These are phyloP conservation scores for Colletotrichum gloeosporioides DNA, from an alignment of 2,329 filamentous ascomycete species.

Conservation along the genomic window DNA sequence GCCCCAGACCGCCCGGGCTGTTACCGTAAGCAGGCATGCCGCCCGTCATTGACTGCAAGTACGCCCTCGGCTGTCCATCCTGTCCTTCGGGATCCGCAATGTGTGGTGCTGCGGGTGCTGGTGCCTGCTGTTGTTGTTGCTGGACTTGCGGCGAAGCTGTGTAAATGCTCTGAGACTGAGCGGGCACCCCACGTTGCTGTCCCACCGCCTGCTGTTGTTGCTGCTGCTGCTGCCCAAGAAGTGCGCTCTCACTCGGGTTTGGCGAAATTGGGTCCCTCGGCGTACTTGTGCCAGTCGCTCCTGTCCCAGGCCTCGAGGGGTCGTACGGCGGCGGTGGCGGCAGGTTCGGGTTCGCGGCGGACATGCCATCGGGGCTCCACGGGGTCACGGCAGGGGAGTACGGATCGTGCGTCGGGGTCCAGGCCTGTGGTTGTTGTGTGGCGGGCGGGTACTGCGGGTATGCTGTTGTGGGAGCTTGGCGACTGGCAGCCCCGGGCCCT, in stretches of 20 bases:
- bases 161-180: not conserved
- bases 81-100: not conserved
- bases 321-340: slow-evolving; percentile 23
- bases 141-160: not conserved
- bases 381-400: slow-evolving; percentile 1
- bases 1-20: slow-evolving; percentile 6
- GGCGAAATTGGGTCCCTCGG: slow-evolving; percentile 1
- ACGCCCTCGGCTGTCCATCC: not conserved
- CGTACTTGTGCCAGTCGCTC: not conserved
- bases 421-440: not conserved
- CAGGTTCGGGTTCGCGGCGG: slow-evolving; percentile 22
- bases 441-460: not conserved
- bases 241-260: not conserved
- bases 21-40: slow-evolving; percentile 16
- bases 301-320: not conserved
- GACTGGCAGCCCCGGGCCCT: not conserved
- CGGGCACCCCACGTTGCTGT: not conserved
- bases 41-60: slow-evolving; percentile 18
- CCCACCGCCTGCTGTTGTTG: not conserved
- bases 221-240: not conserved
- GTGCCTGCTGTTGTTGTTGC: not conserved
- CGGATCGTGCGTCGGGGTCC: not conserved
- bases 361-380: slow-evolving; percentile 21
- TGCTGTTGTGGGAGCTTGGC: not conserved
- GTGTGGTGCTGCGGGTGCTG: not conserved